Base-by-base conservation (phyloP, 345 rosid species). In the Kernera saxatilis region DNA sequence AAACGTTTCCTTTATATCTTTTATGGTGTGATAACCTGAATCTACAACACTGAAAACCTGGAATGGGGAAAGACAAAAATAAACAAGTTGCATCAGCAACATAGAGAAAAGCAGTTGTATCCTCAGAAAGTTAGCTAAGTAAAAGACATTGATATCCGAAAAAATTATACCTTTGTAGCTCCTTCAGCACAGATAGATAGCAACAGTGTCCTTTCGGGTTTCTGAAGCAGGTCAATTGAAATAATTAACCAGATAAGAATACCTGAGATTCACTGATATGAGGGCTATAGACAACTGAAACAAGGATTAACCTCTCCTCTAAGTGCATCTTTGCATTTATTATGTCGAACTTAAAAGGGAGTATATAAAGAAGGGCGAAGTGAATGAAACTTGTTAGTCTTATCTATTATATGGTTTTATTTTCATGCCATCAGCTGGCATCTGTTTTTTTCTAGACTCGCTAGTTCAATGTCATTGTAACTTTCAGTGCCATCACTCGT, bases 1-100 rank as follows among this genome's bases (percentile, higher is more conserved):
- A 65, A 76, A 39, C 64, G 54, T 71, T 74, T 76, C 84, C 69
- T 77, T 82, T 59, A 59, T 22, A 71, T 85, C 87, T 68, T 85
- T 83, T 76, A 75, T 37, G 63, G 79, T 55, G 81, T 93, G 97
- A 77, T 81, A 84, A 77, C 87, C 87, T 33, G 97, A 88, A 80
- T 90, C 97, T 17, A 90, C 79, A 71, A 93, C 82, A 64, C 86
- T 81, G 45, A 90, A 84, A 62, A 93, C 97, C 98, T 90, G 84
- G 43, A 82, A 61, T 18, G 62, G 70, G 33, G 11, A 51, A 63
- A 68, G 40, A 59, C 4, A 43, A 57, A 74, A 70, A 68, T 12
- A 37, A 68, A 67, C 22, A 73, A 26, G 70, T 33, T 63, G 36
- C 60, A 17, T 40, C 30, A 59, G 22, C 54, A 58, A 49, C 14